Base-by-base conservation (phyloP, 495 filamentous ascomycete species). In the Hyaloscypha finlandica region DNA sequence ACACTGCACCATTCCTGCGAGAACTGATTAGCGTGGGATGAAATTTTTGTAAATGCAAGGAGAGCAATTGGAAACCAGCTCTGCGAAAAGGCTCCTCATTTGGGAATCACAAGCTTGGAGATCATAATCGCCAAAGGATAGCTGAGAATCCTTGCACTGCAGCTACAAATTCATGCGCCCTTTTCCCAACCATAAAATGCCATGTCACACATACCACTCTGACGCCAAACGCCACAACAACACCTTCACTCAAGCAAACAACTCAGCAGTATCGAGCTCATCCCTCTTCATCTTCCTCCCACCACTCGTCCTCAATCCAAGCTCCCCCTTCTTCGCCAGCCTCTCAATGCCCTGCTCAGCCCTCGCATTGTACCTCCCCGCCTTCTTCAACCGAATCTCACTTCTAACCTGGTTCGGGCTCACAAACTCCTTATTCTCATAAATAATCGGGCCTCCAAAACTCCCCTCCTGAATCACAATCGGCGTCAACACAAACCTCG, bases 341-440 rank as follows among this genome's bases (percentile, higher is more conserved):
- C 86, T 82, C 70, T 96, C 90, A 37, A 90, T 80, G 73, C 83
- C 79, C 70, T 88, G 85, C 75, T 97, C 94, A 22, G 86, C 85
- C 56, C 95, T 82, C 55, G 80, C 77, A 59, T 90, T 88, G 74
- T 95, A 92, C 64, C 86, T 87, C 30, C 86, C 83, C 19, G 94
- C 93, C 80, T 92, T 92, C 70, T 81, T 79, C 75, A 86, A 78
- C 66, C 92, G 81, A 66, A 96, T 72, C 61, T 97, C 95, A 25
- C 90, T 79, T 64, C 95, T 85, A 68, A 99, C 87, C 78, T 97
- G 93, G 81, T 99, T 99, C 35, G 95, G 96, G 71, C 89, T 93
- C 61, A 99, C 92, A 74, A 97, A 99, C 73, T 97, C 92, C 84
- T 95, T 96, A 78, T 99, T 99, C 85, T 98, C 93, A 80, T 97